Conservation (phyloP, 352 stramenopile species). For the Pythium insidiosum region DNA sequence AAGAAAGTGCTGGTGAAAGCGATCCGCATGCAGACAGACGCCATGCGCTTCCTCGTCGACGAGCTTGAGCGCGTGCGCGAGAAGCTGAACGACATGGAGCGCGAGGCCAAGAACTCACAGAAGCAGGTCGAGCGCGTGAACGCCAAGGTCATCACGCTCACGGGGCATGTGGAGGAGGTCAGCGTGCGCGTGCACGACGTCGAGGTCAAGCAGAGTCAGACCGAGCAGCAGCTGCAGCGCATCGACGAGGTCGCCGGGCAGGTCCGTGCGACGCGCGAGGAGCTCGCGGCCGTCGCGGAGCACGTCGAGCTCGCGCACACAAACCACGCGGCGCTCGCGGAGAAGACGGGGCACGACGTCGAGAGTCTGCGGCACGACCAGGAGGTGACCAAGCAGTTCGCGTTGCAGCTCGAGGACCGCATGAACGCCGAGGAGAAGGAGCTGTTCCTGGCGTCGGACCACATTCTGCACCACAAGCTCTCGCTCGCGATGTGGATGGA, state of each 20-base stretch:
- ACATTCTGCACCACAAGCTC: slow-evolving; percentile 71
- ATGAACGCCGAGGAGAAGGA: slow-evolving; percentile 81
- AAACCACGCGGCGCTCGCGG: slow-evolving; percentile 40
- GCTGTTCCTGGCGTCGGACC: slow-evolving; percentile 68
- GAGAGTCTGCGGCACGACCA: slow-evolving; percentile 46
- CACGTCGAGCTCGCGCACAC: slow-evolving; percentile 34
- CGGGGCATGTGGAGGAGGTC: slow-evolving; percentile 66
- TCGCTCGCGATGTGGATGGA: slow-evolving; percentile 81
- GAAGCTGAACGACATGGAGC: slow-evolving; percentile 75
- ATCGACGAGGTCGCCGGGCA: slow-evolving; percentile 60
- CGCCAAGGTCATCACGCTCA: slow-evolving; percentile 65
- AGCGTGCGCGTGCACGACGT: slow-evolving; percentile 58
- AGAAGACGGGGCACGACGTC: slow-evolving; percentile 44
- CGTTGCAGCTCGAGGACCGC: slow-evolving; percentile 78
- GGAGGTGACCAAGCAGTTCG: slow-evolving; percentile 72
- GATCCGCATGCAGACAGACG: slow-evolving; percentile 74
- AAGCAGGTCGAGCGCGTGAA: slow-evolving; percentile 77
- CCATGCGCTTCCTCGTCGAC: slow-evolving; percentile 78
- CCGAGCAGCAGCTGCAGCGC: slow-evolving; percentile 57
- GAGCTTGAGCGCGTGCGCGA: slow-evolving; percentile 74
- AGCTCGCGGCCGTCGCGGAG: slow-evolving; percentile 33
- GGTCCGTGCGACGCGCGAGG: slow-evolving; percentile 39
- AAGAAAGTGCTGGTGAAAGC: slow-evolving; percentile 83
- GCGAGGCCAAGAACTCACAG: slow-evolving; percentile 59
- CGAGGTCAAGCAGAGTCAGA: slow-evolving; percentile 42